A percentile compares a stretch with the other conserved stretches of the same genome.
Evolutionary conservation across 495 filamentous ascomycete species (phyloP).

Genomic region (Darksidea phi): DNA sequence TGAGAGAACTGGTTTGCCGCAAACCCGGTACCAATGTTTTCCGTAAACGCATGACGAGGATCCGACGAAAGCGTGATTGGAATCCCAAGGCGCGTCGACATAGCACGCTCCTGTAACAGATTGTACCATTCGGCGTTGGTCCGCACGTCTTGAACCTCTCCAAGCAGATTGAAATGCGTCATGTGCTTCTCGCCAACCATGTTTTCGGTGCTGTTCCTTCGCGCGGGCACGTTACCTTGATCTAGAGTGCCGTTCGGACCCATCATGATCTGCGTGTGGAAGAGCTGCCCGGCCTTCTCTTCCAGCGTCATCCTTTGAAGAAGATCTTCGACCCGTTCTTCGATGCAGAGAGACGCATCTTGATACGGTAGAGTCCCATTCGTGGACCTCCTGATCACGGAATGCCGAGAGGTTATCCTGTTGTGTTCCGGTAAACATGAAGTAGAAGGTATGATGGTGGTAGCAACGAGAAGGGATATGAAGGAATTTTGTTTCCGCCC

Average conservation of each 20-base stretch:
- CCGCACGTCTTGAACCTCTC: slow-evolving; percentile 43
- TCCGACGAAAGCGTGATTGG: slow-evolving; percentile 20
- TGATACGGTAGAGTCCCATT: slow-evolving; percentile 9
- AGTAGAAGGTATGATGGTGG: not conserved
- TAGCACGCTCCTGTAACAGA: slow-evolving; percentile 8
- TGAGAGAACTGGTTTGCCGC: slow-evolving; percentile 9
- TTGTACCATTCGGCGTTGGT: slow-evolving; percentile 35
- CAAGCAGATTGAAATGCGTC: slow-evolving; percentile 29
- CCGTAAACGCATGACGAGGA: slow-evolving; percentile 16
- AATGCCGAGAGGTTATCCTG: not conserved
- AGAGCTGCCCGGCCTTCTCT: slow-evolving; percentile 22
- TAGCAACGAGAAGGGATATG: not conserved
- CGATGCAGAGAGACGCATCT: slow-evolving; percentile 15
- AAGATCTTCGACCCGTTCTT: slow-evolving; percentile 22
- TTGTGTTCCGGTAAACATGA: not conserved
- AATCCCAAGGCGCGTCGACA: slow-evolving; percentile 10
- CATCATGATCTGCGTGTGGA: slow-evolving; percentile 23
- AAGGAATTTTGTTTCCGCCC: not conserved
- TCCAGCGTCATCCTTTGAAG: slow-evolving; percentile 16
- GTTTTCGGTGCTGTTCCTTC: slow-evolving; percentile 19
- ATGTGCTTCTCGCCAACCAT: slow-evolving; percentile 38
- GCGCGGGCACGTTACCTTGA: not conserved
- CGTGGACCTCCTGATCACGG: not conserved
- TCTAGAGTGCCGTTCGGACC: slow-evolving; percentile 15
- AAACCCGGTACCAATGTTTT: slow-evolving; percentile 15